phyloP scores from a whole-genome alignment of 208 protist species.

The Trypanosoma platydactyli region DNA sequence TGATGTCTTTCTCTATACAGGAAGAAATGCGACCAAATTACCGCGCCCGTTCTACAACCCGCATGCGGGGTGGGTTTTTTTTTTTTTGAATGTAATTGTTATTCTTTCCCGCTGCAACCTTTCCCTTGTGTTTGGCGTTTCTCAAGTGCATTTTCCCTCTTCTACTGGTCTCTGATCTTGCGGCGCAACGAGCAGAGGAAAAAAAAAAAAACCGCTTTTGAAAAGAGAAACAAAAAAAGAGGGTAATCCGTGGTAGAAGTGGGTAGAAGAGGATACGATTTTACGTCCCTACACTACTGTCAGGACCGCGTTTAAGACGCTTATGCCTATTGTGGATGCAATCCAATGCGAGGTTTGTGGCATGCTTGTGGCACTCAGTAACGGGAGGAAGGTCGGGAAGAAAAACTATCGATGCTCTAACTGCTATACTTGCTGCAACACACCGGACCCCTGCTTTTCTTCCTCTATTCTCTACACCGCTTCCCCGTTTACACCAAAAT shows the following conservation, averaged over 20 bases:
- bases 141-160: background rate
- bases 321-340: constrained; percentile 20
- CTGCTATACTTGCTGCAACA: background rate
- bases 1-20: background rate
- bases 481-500: constrained; percentile 23
- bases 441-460: background rate
- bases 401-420: constrained; percentile 10
- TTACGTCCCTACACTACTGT: too few relatives aligned
- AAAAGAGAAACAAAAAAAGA: too few relatives aligned
- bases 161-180: background rate
- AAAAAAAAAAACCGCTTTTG: background rate
- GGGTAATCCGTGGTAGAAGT: too few relatives aligned
- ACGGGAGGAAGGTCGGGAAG: background rate
- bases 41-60: background rate
- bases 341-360: constrained; percentile 8
- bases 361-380: background rate
- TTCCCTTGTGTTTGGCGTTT: background rate
- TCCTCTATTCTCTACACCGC: background rate
- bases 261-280: too few relatives aligned
- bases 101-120: background rate
- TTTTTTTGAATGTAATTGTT: background rate
- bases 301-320: too few relatives aligned
- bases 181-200: background rate
- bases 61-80: background rate
- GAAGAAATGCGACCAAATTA: background rate